A percentile compares a stretch with the other conserved stretches of the same genome.
These are phyloP conservation scores for Neonectria magnoliae DNA, from an alignment of 2,329 filamentous ascomycete genomes.

Conservation along the genomic window DNA sequence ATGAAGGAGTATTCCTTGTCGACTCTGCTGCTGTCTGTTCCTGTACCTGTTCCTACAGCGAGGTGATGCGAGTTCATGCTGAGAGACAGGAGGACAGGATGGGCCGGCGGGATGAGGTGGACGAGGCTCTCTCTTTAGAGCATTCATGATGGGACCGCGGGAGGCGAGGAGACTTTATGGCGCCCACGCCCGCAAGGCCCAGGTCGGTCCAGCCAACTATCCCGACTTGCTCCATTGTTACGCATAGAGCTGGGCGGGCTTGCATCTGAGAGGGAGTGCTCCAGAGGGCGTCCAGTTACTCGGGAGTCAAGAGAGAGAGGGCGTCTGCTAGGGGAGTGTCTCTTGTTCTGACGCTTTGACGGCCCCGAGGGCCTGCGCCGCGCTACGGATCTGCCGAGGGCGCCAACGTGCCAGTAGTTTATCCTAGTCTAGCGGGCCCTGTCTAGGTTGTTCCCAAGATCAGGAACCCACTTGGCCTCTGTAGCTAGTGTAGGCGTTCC, in stretches of 20 bases:
- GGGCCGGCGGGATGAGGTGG: constrained; percentile 15
- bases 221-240: constrained; percentile 10
- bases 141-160: constrained; percentile 20
- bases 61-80: constrained; percentile 39
- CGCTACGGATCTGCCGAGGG: constrained; percentile 39
- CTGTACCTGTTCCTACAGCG: constrained; percentile 27
- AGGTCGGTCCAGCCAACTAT: constrained; percentile 19
- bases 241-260: constrained; percentile 4
- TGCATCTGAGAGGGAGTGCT: not conserved
- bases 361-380: constrained; percentile 22
- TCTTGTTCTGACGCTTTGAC: constrained; percentile 24
- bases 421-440: not conserved
- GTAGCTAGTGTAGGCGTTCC: not conserved
- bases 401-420: constrained; percentile 27
- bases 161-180: constrained; percentile 41
- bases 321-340: not conserved
- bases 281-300: too few relatives aligned
- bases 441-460: constrained; percentile 13
- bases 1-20: constrained; percentile 47
- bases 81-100: constrained; percentile 16
- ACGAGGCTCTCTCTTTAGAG: constrained; percentile 32
- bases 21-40: constrained; percentile 18
- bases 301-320: not conserved
- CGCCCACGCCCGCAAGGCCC: constrained; percentile 27
- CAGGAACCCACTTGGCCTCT: constrained; percentile 19